Evolutionary conservation across 192 early-diverging fungal species (phyloP), one percentile per base, ranked within the genome.

Genomic region (Backusella psychrophila): DNA sequence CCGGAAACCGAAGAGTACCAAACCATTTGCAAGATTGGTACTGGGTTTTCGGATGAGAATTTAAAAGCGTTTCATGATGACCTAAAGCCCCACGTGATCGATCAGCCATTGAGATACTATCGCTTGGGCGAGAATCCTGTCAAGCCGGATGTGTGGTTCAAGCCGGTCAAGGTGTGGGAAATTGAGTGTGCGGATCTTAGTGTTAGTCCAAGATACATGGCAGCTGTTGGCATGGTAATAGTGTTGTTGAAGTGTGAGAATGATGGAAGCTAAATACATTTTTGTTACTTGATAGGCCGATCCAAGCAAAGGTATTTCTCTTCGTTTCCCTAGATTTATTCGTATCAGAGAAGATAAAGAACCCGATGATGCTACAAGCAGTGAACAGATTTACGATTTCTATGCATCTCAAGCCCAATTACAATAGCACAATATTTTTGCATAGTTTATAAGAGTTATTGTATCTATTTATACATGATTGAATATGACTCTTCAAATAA

Each of bases 1-100:
- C 93, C 95, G 0, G 97, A 98, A 23, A 87, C 87, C 8, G 97
- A 99, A 75, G 91, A 94, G 75, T 99, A 96, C 78, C 97, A 99
- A 78, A 92, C 94, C 31, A 98, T 99, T 73, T 98, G 97, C 87
- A 99, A 99, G 83, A 96, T 98, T 70, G 97, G 95, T 49, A 99
- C 98, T 0, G 98, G 98, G 15, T 98, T 99, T 77, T 93, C 91
- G 35, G 98, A 99, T 72, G 92, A 94, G 35, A 87, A 92, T 75
- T 83, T 99, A 31, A 89, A 93, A 72, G 79, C 86, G 11, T 93
- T 94, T 76, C 82, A 90, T 70, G 81, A 92, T 23, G 85, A 87
- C 39, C 85, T 99, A 5, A 92, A 94, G 67, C 85, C 89, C 29
- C 91, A 91, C 83, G 90, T 87, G 29, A 93, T 97, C 66, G 86